Percentiles rank a stretch among this genome's conserved stretches.
These are phyloP conservation scores for Zygoascus bituminiphila DNA, from an alignment of 805 yeast species.

Conservation along the genomic window DNA sequence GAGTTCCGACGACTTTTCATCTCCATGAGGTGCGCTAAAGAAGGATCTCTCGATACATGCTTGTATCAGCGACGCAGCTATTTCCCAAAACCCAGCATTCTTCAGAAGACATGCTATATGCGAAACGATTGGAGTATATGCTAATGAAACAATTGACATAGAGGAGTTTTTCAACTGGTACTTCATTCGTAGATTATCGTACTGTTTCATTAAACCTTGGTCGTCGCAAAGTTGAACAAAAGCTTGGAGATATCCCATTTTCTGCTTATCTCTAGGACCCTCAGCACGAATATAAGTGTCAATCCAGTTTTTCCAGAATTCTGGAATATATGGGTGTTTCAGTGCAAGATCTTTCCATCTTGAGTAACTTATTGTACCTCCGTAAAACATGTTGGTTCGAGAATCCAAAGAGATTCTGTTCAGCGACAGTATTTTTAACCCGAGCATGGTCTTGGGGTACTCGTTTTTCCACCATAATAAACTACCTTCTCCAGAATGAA, in stretches of 20 bases:
- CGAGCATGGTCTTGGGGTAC: background rate
- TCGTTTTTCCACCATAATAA: background rate
- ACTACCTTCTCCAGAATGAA: background rate
- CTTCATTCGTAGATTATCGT: background rate
- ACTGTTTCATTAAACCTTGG: constrained; percentile 5
- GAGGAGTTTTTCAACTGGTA: background rate
- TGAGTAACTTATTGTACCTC: background rate
- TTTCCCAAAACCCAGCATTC: constrained; percentile 19
- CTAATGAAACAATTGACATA: background rate
- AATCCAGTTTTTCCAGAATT: constrained; percentile 6
- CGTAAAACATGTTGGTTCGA: background rate
- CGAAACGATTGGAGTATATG: constrained; percentile 5
- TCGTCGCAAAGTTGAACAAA: background rate
- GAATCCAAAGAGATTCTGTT: background rate
- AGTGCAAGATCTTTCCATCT: constrained; percentile 6
- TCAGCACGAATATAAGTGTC: background rate
- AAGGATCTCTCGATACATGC: constrained; percentile 16
- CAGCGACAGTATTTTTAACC: background rate
- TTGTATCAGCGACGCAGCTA: constrained; percentile 17
- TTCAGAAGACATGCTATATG: constrained; percentile 3
- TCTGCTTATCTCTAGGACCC: background rate
- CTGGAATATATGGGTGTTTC: constrained; percentile 2
- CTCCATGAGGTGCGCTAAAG: constrained; percentile 4
- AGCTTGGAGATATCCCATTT: background rate
- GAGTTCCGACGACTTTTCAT: background rate